These are phyloP conservation scores for Veloboletus limbatus DNA, from an alignment of 1,284 basidiomycete genomes.

Conservation along the genomic window DNA sequence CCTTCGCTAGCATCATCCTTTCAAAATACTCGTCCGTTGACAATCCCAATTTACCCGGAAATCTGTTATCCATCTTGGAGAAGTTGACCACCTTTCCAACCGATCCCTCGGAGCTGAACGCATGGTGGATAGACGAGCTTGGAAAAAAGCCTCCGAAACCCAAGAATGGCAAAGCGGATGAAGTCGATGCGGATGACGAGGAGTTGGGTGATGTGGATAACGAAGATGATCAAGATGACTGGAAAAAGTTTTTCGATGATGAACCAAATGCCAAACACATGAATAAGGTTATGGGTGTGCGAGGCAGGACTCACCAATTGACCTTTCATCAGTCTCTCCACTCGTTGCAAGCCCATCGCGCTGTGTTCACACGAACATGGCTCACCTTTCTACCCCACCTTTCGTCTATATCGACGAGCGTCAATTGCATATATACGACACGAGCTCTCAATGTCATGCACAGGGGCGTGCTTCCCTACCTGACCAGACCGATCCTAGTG, in stretches of 20 bases:
- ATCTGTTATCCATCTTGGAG: conserved; percentile 77
- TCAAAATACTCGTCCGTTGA: conserved; percentile 24
- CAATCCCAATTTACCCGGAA: conserved; percentile 50
- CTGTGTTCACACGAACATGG: conserved; percentile 80
- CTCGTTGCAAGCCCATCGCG: conserved; percentile 68
- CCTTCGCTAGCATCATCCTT: conserved; percentile 18
- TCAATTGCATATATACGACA: conserved; percentile 47
- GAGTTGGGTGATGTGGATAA: conserved; percentile 35
- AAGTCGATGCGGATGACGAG: conserved; percentile 44
- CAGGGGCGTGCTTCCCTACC: conserved; percentile 78
- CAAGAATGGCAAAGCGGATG: conserved; percentile 41
- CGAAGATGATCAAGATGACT: conserved; percentile 64
- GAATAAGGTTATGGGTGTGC: conserved; percentile 38
- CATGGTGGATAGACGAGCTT: conserved; percentile 84
- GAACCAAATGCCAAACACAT: conserved; percentile 39
- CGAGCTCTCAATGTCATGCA: conserved; percentile 81
- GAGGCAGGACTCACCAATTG: conserved; percentile 56
- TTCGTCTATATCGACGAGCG: conserved; percentile 39
- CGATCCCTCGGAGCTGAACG: conserved; percentile 69
- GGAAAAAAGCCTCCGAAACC: conserved; percentile 55
- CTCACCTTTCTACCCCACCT: conserved; percentile 65
- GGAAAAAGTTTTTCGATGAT: conserved; percentile 81
- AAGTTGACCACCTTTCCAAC: conserved; percentile 83
- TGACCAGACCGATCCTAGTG: conserved; percentile 76
- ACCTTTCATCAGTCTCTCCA: conserved; percentile 76